These are phyloP conservation scores for Hymenoscyphus infarciens DNA, from an alignment of 2,329 filamentous ascomycete species.

Conservation along the genomic window DNA sequence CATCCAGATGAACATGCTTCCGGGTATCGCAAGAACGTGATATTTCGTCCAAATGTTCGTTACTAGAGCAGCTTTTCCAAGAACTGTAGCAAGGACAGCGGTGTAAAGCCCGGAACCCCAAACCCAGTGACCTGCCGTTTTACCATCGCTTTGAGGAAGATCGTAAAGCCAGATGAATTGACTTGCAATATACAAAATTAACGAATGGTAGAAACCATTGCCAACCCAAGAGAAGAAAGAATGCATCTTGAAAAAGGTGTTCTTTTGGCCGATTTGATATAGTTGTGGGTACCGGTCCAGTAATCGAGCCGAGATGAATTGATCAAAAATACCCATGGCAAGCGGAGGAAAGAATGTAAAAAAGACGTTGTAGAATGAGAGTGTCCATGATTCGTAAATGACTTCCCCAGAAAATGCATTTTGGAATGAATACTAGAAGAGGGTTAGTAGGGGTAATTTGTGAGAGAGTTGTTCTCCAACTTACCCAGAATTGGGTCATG, in stretches of 20 bases:
- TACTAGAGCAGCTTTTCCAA: conserved; percentile 90
- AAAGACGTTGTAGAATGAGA: conserved; percentile 99
- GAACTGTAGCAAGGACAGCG: conserved; percentile 85
- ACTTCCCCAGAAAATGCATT: conserved; percentile 97
- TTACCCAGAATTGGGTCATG: conserved; percentile 98
- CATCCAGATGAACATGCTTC: conserved; percentile 88
- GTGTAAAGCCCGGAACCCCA: conserved; percentile 97
- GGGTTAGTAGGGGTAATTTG: conserved; percentile 30
- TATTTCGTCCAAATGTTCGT: conserved; percentile 99
- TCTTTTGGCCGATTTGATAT: conserved; percentile 88
- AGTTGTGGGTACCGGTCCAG: conserved; percentile 95
- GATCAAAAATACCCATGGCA: conserved; percentile 93
- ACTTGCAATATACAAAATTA: conserved; percentile 84
- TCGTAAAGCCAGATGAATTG: conserved; percentile 81
- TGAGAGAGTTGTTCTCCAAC: conserved; percentile 34
- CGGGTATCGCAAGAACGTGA: conserved; percentile 90
- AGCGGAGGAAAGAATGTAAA: conserved; percentile 93
- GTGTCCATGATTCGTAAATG: conserved; percentile 98
- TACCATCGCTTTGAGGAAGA: conserved; percentile 73
- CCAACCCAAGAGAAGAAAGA: conserved; percentile 90
- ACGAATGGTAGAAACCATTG: conserved; percentile 93
- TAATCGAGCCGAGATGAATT: conserved; percentile 91
- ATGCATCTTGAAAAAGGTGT: conserved; percentile 88
- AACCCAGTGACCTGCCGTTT: conserved; percentile 89
- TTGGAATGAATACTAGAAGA: conserved; percentile 81